These are phyloP conservation scores for Ascochyta viciae-villosae DNA, from an alignment of 2,329 filamentous ascomycete species.

Conservation along the genomic window DNA sequence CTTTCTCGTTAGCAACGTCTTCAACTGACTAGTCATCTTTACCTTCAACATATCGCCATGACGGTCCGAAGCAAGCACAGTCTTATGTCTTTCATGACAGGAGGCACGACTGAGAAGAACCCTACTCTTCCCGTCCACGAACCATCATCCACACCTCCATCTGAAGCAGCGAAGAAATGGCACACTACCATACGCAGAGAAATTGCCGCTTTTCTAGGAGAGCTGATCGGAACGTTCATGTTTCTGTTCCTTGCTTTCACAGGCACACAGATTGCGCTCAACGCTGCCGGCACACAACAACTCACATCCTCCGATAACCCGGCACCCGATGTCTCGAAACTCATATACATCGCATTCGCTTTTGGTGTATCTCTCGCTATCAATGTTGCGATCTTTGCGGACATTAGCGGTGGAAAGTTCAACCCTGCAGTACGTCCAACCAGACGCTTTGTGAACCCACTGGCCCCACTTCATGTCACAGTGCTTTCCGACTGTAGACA, in stretches of 20 bases:
- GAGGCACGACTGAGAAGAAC: conserved; percentile 12
- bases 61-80: conserved; percentile 19
- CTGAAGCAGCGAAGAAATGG: conserved; percentile 3
- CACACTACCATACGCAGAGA: conserved; percentile 26
- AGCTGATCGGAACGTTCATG: conserved; percentile 56
- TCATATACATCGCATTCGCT: conserved; percentile 45
- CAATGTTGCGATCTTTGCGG: conserved; percentile 47
- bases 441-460: conserved; percentile 2
- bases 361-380: conserved; percentile 47
- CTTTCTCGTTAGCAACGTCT: neutral
- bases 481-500: neutral
- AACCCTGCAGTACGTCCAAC: conserved; percentile 40
- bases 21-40: neutral
- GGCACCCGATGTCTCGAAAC: conserved; percentile 33
- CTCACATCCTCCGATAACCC: conserved; percentile 18
- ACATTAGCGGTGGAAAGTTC: conserved; percentile 45
- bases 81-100: conserved; percentile 18
- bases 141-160: conserved; percentile 13
- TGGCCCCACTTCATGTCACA: conserved; percentile 42
- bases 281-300: conserved; percentile 44
- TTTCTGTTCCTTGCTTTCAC: conserved; percentile 50
- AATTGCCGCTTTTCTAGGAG: conserved; percentile 45
- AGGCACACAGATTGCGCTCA: conserved; percentile 57
- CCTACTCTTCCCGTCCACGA: conserved; percentile 22
- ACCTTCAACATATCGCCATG: conserved; percentile 2